Evolutionary conservation across 1,139 yeast species (phyloP).

Genomic region (Magnusiomyces tetraspermus): DNA sequence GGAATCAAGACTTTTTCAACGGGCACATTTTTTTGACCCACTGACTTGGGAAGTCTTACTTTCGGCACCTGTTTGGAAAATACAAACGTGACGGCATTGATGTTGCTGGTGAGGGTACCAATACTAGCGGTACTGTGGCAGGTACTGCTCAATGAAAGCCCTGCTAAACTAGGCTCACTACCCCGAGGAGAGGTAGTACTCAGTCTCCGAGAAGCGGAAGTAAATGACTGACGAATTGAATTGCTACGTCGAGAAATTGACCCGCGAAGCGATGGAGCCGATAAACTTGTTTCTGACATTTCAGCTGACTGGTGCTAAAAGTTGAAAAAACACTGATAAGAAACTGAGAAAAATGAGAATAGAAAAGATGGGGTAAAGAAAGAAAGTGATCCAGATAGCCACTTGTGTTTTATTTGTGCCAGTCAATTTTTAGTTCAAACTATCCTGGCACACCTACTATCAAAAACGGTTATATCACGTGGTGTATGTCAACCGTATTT

Average conservation of each 20-base stretch:
- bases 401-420: too few relatives aligned
- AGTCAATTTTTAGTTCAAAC: too few relatives aligned
- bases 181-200: not conserved
- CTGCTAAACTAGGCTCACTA: not conserved
- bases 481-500: too few relatives aligned
- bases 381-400: too few relatives aligned
- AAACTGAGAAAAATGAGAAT: too few relatives aligned
- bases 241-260: not conserved
- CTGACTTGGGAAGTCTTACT: not conserved
- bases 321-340: too few relatives aligned
- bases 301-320: too few relatives aligned
- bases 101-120: not conserved
- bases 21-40: not conserved
- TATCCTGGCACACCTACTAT: too few relatives aligned
- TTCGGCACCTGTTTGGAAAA: not conserved
- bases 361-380: too few relatives aligned
- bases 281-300: not conserved
- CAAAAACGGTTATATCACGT: too few relatives aligned
- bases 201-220: not conserved
- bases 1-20: not conserved
- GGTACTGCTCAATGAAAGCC: not conserved
- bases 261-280: not conserved
- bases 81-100: constrained; percentile 1
- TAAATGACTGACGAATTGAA: not conserved
- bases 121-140: not conserved